Evolutionary conservation across 495 filamentous ascomycete genomes (phyloP).

Genomic region (Penicillium steckii): DNA sequence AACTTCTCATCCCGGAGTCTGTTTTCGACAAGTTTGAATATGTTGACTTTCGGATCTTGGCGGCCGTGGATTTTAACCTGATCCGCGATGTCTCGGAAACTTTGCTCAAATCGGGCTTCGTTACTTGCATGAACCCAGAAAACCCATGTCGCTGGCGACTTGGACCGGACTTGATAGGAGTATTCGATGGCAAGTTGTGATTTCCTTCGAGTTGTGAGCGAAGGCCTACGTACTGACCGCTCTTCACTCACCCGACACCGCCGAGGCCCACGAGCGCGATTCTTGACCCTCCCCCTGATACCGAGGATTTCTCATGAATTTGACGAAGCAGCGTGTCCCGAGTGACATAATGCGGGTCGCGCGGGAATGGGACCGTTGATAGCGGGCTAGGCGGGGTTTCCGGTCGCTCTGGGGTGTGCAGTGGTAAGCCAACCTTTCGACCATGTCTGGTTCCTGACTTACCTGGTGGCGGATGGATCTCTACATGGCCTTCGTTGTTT

Average conservation of each 20-base stretch:
- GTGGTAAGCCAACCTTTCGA: not conserved
- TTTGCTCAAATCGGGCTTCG: slow-evolving; percentile 35
- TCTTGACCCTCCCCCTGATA: slow-evolving; percentile 20
- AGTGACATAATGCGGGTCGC: slow-evolving; percentile 35
- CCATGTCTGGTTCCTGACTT: not conserved
- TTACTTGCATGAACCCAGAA: slow-evolving; percentile 52
- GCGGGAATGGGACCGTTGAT: slow-evolving; percentile 28
- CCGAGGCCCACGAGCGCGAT: slow-evolving; percentile 30
- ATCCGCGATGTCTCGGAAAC: slow-evolving; percentile 40
- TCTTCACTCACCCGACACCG: slow-evolving; percentile 29
- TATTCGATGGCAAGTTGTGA: slow-evolving; percentile 42
- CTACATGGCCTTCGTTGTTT: not conserved
- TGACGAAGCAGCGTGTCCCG: slow-evolving; percentile 23
- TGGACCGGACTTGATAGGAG: slow-evolving; percentile 26
- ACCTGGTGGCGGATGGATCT: not conserved
- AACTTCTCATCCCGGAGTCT: slow-evolving; percentile 38
- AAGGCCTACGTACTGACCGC: not conserved
- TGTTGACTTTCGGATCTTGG: slow-evolving; percentile 36
- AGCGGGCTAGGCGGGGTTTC: slow-evolving; percentile 18
- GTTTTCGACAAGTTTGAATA: slow-evolving; percentile 37
- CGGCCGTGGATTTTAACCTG: slow-evolving; percentile 31
- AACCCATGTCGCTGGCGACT: slow-evolving; percentile 44
- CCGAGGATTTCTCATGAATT: slow-evolving; percentile 22
- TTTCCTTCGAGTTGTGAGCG: slow-evolving; percentile 25
- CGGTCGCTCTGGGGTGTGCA: not conserved